These are phyloP conservation scores for Fistulifera solaris DNA, from an alignment of 108 stramenopile species.

Conservation along the genomic window DNA sequence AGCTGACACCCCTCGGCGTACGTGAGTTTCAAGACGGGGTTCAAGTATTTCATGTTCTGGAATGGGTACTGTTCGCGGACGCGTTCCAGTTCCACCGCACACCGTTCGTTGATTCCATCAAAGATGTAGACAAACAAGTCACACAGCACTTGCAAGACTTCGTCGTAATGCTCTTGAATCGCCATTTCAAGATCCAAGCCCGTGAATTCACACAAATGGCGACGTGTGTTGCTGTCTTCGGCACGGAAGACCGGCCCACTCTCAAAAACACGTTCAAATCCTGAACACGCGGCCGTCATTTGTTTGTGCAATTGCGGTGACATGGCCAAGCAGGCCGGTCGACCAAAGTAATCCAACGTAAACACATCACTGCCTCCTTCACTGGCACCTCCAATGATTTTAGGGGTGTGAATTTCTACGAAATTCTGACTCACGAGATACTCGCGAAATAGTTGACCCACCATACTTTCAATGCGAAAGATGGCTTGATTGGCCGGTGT, in stretches of 20 bases:
- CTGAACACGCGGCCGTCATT: constrained; percentile 95
- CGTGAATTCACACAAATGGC: constrained; percentile 99
- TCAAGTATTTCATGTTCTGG: constrained; percentile 88
- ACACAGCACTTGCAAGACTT: constrained; percentile 92
- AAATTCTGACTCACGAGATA: constrained; percentile 84
- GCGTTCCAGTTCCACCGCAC: constrained; percentile 81
- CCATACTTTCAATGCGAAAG: constrained; percentile 93
- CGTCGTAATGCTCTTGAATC: constrained; percentile 98
- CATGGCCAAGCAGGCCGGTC: constrained; percentile 95
- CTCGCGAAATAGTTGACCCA: constrained; percentile 92
- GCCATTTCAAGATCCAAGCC: constrained; percentile 99
- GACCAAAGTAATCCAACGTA: constrained; percentile 93
- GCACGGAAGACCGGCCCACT: constrained; percentile 99
- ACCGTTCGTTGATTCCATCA: constrained; percentile 85
- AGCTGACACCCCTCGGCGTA: constrained; percentile 88
- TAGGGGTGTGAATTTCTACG: constrained; percentile 96
- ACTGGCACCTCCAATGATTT: constrained; percentile 93
- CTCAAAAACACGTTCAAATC: constrained; percentile 97
- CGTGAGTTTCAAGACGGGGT: constrained; percentile 87
- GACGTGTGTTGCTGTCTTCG: constrained; percentile 94
- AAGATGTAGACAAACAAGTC: constrained; percentile 98
- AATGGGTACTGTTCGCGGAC: constrained; percentile 94
- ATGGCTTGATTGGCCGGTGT: constrained; percentile 98
- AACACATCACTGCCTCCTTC: constrained; percentile 98
- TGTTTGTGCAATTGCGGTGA: constrained; percentile 99